phyloP scores from a whole-genome alignment of 305 asterid species.

The Stenogyne calaminthoides region DNA sequence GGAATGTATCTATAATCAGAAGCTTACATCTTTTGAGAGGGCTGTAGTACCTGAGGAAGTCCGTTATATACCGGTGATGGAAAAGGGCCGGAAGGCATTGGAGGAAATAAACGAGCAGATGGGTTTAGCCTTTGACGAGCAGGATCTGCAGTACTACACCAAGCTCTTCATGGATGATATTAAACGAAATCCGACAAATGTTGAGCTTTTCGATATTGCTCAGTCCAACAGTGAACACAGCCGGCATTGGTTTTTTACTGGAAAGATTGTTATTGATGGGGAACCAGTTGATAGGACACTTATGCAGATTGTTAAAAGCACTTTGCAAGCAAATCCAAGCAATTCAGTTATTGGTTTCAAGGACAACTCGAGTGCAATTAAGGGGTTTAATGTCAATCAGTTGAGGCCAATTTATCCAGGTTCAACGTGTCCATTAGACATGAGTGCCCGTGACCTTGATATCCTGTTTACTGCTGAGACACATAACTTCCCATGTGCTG shows the following conservation, averaged over 20 bases:
- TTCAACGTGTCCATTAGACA: constrained; percentile 60
- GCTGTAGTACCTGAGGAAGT: constrained; percentile 73
- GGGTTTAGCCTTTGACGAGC: constrained; percentile 99
- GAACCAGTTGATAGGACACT: constrained; percentile 70
- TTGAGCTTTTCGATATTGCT: constrained; percentile 93
- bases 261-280: constrained; percentile 84
- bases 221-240: constrained; percentile 99
- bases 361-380: constrained; percentile 96
- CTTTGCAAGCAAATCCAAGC: constrained; percentile 79
- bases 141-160: constrained; percentile 86
- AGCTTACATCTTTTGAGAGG: constrained; percentile 76
- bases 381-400: constrained; percentile 74
- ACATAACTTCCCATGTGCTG: constrained; percentile 97
- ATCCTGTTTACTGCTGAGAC: constrained; percentile 93
- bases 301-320: constrained; percentile 91
- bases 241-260: constrained; percentile 95
- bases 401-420: constrained; percentile 79
- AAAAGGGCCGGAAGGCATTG: constrained; percentile 79
- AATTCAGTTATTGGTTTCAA: constrained; percentile 96
- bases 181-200: constrained; percentile 83
- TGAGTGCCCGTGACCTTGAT: constrained; percentile 60
- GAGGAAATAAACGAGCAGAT: constrained; percentile 82
- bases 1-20: constrained; percentile 68
- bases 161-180: constrained; percentile 82
- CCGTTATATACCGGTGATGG: constrained; percentile 77